Evolutionary conservation across 1,139 yeast genomes (phyloP).

Genomic region (Pneumocystis murina): DNA sequence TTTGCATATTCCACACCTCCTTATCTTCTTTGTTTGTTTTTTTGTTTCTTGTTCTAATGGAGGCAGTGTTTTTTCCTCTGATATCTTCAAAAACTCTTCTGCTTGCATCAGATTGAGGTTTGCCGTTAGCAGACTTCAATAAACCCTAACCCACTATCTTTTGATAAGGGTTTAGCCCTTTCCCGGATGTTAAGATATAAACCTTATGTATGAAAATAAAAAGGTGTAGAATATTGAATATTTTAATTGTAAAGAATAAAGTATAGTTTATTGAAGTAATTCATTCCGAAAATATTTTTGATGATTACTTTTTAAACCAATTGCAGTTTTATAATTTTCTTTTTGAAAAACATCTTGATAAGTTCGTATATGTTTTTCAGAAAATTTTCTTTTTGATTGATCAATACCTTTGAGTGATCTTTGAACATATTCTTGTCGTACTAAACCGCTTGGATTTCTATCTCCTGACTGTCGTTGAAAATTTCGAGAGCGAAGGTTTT

Average conservation of each 20-base stretch:
- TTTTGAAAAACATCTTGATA: constrained; percentile 49
- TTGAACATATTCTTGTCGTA: constrained; percentile 30
- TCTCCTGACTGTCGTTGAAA: constrained; percentile 82
- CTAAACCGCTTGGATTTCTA: constrained; percentile 49
- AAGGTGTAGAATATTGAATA: no score
- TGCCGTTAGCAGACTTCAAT: neutral
- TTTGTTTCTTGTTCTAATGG: neutral
- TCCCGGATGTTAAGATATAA: no score
- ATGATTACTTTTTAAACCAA: constrained; percentile 67
- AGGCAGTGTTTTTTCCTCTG: neutral
- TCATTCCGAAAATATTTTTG: constrained; percentile 28
- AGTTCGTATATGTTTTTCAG: constrained; percentile 9
- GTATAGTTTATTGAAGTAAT: neutral
- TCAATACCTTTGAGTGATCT: constrained; percentile 18
- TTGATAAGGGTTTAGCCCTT: no score
- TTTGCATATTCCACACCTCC: neutral
- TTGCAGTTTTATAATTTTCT: constrained; percentile 51
- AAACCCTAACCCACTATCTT: no score
- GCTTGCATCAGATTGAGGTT: neutral
- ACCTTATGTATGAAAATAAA: no score
- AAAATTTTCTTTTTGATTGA: constrained; percentile 7
- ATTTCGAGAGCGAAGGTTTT: constrained; percentile 56
- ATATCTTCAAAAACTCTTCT: neutral
- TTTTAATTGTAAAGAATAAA: neutral
- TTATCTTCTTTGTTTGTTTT: neutral